phyloP scores from a whole-genome alignment of 768 basidiomycete genomes.

The Podaxis pistillaris region DNA sequence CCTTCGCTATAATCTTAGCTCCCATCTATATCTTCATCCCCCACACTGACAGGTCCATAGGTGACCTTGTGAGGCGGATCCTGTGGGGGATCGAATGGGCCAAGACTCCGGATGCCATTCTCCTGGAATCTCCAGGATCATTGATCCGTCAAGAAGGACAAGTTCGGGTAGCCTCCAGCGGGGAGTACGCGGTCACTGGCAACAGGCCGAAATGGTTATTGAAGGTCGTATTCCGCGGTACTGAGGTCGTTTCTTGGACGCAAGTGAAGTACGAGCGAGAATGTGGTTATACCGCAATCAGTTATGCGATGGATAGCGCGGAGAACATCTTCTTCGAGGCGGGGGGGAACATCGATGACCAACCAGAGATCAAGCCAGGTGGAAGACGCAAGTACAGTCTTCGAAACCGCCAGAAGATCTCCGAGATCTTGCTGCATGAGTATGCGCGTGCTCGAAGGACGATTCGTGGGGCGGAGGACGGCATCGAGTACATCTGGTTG shows the following conservation, averaged over 20 bases:
- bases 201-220: slow-evolving; percentile 6
- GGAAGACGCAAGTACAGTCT: slow-evolving; percentile 6
- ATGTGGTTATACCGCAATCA: slow-evolving; percentile 4
- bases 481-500: slow-evolving; percentile 11
- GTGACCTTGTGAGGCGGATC: neutral
- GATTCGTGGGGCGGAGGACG: neutral
- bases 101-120: slow-evolving; percentile 6
- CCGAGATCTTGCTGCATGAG: neutral
- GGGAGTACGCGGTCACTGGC: slow-evolving; percentile 7
- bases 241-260: neutral
- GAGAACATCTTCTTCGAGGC: neutral
- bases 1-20: neutral
- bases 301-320: slow-evolving; percentile 9
- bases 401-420: neutral
- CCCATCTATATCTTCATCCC: slow-evolving; percentile 4
- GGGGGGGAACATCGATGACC: neutral
- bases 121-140: slow-evolving; percentile 1
- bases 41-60: neutral
- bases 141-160: neutral
- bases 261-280: slow-evolving; percentile 3
- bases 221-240: neutral
- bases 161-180: neutral
- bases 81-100: slow-evolving; percentile 12
- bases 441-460: neutral
- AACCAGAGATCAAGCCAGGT: neutral